Evolutionary conservation across 2,329 filamentous ascomycete species (phyloP).

Genomic region (Penicillium thymicola): DNA sequence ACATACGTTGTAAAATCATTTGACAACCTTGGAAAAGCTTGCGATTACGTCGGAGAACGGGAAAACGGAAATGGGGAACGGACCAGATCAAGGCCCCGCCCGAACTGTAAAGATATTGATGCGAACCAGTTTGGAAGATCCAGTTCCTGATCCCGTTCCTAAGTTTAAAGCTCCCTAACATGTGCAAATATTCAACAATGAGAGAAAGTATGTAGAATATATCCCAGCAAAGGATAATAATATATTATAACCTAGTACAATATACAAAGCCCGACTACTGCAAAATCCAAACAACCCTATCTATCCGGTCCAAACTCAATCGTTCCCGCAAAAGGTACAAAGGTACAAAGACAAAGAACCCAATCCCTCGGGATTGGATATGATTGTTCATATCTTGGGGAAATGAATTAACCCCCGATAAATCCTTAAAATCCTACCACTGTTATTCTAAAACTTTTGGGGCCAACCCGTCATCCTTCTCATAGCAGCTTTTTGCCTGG

Average conservation of each 20-base stretch:
- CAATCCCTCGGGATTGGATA: background rate
- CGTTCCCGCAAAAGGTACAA: background rate
- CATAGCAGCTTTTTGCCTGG: background rate
- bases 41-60: background rate
- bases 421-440: background rate
- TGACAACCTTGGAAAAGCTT: background rate
- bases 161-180: background rate
- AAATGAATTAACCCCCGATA: background rate
- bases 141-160: background rate
- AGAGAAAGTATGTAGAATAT: background rate
- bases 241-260: background rate
- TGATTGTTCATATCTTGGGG: background rate
- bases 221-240: background rate
- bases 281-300: slow-evolving; percentile 1
- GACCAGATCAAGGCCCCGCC: background rate
- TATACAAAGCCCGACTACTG: background rate
- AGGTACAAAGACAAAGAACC: background rate
- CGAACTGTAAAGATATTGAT: background rate
- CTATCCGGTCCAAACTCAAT: slow-evolving; percentile 7
- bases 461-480: background rate
- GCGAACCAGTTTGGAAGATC: background rate
- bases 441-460: background rate
- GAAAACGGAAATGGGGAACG: background rate
- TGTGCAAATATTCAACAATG: background rate
- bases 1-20: background rate